Conservation (phyloP, 2,329 filamentous ascomycete species). For the Fusarium fujikuroi region DNA sequence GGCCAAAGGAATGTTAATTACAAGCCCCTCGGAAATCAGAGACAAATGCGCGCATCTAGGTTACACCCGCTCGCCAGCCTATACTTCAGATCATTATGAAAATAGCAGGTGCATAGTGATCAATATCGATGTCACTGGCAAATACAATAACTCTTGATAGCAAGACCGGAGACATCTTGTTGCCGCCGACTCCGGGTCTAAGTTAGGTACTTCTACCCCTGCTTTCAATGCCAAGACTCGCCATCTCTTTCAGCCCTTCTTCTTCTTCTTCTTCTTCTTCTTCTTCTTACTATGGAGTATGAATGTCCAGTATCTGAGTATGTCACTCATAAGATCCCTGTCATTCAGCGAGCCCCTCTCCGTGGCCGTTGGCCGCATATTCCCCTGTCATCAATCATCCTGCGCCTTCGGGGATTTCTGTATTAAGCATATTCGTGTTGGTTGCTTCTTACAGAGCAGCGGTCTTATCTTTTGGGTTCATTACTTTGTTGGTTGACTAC, state of each 20-base stretch:
- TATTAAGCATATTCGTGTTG: not conserved
- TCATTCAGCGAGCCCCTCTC: not conserved
- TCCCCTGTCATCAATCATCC: not conserved
- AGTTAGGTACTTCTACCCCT: not conserved
- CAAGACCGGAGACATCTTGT: not conserved
- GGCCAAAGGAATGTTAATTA: not conserved
- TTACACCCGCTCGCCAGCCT: not conserved
- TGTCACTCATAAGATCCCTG: constrained; percentile 13
- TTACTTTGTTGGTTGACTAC: constrained; percentile 55
- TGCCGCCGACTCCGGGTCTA: not conserved
- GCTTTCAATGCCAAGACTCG: constrained; percentile 3
- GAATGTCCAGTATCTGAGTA: not conserved
- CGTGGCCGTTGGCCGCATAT: not conserved
- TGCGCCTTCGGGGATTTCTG: not conserved
- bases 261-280: not conserved
- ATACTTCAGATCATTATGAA: not conserved
- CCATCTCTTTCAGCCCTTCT: constrained; percentile 5
- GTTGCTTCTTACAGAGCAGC: not conserved
- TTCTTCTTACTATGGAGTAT: too few species aligned
- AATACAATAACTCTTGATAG: not conserved
- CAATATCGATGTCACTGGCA: not conserved
- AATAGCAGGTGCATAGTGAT: not conserved
- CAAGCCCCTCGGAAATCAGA: not conserved
- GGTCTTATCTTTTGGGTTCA: constrained; percentile 63
- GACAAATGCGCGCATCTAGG: not conserved